Conservation (phyloP, 257 asterid species). For the Asclepias syriaca region DNA sequence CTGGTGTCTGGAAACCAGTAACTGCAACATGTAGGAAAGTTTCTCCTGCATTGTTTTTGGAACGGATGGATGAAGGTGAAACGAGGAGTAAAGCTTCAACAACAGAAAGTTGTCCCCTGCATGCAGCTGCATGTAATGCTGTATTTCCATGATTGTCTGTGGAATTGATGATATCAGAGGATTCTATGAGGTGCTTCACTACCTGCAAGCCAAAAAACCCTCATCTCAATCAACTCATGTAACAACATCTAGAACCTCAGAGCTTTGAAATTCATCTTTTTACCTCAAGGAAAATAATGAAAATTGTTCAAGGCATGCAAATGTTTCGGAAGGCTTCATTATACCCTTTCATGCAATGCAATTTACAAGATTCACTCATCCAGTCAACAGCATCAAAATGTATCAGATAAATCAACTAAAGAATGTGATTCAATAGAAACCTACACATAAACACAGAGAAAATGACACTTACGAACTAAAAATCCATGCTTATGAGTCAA, state of each 20-base stretch:
- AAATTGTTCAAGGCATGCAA: not conserved
- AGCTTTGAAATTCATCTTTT: not conserved
- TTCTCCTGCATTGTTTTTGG: constrained; percentile 56
- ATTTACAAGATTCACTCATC: not conserved
- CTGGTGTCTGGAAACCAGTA: constrained; percentile 76
- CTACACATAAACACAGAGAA: not conserved
- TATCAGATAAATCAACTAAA: not conserved
- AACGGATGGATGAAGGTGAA: constrained; percentile 44
- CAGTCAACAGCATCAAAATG: not conserved
- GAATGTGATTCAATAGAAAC: not conserved
- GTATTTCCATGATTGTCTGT: constrained; percentile 77
- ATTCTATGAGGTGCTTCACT: constrained; percentile 49
- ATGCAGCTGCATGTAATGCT: constrained; percentile 81
- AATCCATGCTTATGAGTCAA: not conserved
- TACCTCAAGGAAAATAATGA: not conserved
- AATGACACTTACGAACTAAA: not conserved
- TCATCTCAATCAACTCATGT: not conserved
- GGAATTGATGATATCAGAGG: constrained; percentile 46
- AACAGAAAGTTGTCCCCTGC: constrained; percentile 71
- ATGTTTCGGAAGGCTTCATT: not conserved
- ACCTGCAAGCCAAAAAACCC: constrained; percentile 37
- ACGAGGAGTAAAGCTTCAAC: constrained; percentile 72
- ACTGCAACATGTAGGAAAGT: constrained; percentile 77
- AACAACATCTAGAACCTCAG: not conserved
- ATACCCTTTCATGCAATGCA: not conserved